A percentile compares a stretch with the other conserved stretches of the same genome.
These are phyloP conservation scores for Aspergillus hiratsukae DNA, from an alignment of 2,329 filamentous ascomycete species.

Conservation along the genomic window DNA sequence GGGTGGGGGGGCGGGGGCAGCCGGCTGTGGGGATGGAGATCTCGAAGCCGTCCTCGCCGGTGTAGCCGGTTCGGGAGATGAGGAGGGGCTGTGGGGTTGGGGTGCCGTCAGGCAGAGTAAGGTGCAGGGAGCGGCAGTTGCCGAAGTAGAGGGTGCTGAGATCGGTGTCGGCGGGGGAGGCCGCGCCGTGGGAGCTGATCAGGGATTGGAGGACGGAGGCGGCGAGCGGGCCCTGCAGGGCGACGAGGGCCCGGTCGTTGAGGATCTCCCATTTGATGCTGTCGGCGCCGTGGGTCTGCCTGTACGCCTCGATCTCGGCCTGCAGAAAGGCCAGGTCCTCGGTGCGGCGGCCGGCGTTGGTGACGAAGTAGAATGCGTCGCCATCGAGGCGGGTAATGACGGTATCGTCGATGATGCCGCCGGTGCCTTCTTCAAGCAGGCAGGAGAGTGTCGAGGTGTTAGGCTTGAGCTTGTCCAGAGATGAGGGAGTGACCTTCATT, in stretches of 20 bases:
- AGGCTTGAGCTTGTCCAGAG: slow-evolving; percentile 57
- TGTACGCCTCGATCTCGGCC: slow-evolving; percentile 61
- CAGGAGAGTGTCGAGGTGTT: slow-evolving; percentile 80
- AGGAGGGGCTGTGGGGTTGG: slow-evolving; percentile 55
- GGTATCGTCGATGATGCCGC: slow-evolving; percentile 92
- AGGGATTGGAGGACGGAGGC: slow-evolving; percentile 63
- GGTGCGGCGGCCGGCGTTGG: slow-evolving; percentile 85
- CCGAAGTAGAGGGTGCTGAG: slow-evolving; percentile 78
- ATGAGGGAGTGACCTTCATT: slow-evolving; percentile 75
- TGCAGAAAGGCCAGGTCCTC: slow-evolving; percentile 79
- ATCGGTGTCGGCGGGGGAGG: slow-evolving; percentile 43
- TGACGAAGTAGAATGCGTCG: slow-evolving; percentile 84
- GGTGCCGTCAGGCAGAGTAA: slow-evolving; percentile 56
- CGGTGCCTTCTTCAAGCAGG: slow-evolving; percentile 71
- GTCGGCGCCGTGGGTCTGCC: slow-evolving; percentile 48
- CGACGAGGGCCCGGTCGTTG: slow-evolving; percentile 71
- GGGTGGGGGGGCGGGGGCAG: too few species aligned
- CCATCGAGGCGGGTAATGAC: slow-evolving; percentile 76
- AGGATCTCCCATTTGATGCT: slow-evolving; percentile 66
- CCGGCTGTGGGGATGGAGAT: slow-evolving; percentile 72
- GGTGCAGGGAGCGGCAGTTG: slow-evolving; percentile 60
- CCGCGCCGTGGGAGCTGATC: slow-evolving; percentile 48
- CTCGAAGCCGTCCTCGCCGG: slow-evolving; percentile 97
- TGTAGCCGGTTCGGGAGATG: slow-evolving; percentile 88
- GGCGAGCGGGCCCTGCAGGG: slow-evolving; percentile 80